phyloP scores from a whole-genome alignment of 225 moss, liverwort and hornwort species.

The Pleurozium schreberi region DNA sequence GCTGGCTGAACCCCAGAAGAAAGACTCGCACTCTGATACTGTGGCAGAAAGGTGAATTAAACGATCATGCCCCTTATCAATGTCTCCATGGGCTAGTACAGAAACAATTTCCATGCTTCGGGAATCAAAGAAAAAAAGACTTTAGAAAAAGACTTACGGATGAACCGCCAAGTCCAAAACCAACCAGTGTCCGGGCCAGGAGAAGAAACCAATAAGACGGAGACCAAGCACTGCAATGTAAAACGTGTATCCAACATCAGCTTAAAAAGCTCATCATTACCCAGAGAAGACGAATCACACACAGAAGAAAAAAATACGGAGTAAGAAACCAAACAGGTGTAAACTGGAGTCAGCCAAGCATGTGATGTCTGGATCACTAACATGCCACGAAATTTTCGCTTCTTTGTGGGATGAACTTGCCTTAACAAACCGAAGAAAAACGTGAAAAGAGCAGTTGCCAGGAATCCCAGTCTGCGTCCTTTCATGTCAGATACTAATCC shows the following conservation, averaged over 20 bases:
- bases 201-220: slow-evolving; percentile 79
- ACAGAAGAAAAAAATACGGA: background rate
- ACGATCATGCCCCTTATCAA: background rate
- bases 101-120: background rate
- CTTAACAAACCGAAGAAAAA: slow-evolving; percentile 80
- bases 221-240: slow-evolving; percentile 72
- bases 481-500: slow-evolving; percentile 77
- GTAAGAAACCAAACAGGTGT: background rate
- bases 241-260: background rate
- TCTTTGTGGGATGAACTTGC: slow-evolving; percentile 8
- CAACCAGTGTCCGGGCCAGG: slow-evolving; percentile 62
- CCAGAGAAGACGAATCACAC: background rate
- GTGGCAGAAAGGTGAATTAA: background rate
- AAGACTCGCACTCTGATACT: background rate
- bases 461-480: slow-evolving; percentile 72
- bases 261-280: background rate
- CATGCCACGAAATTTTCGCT: background rate
- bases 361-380: background rate
- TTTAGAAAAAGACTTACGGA: slow-evolving; percentile 38
- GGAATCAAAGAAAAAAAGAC: background rate
- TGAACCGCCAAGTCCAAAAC: slow-evolving; percentile 89
- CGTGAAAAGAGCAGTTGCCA: slow-evolving; percentile 73
- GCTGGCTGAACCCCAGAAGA: background rate
- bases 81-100: background rate
- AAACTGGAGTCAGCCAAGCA: background rate